A percentile compares a stretch with the other conserved stretches of the same genome.
Conservation (phyloP, 768 basidiomycete genomes). For the Russula ochroleuca region DNA sequence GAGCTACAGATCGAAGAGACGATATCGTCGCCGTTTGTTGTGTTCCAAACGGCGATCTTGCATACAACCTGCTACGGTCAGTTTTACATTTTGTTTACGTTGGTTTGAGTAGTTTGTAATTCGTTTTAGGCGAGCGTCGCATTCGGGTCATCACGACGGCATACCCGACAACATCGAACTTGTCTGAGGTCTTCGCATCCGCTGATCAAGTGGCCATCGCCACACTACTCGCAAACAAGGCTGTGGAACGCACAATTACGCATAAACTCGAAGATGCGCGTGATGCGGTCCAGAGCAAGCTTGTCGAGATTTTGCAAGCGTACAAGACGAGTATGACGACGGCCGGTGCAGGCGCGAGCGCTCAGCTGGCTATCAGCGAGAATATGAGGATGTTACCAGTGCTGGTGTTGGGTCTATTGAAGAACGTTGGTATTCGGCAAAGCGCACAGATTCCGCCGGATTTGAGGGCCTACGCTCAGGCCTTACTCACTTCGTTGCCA, state of each 20-base stretch:
- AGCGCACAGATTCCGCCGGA: slow-evolving; percentile 97
- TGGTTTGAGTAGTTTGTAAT: not conserved
- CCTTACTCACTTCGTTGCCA: slow-evolving; percentile 84
- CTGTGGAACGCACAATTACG: slow-evolving; percentile 81
- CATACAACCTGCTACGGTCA: slow-evolving; percentile 50
- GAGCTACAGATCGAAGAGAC: slow-evolving; percentile 55
- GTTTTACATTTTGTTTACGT: not conserved
- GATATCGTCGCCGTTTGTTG: slow-evolving; percentile 44
- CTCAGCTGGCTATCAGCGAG: slow-evolving; percentile 86
- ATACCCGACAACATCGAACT: slow-evolving; percentile 79
- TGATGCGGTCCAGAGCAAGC: slow-evolving; percentile 75
- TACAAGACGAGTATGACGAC: slow-evolving; percentile 98
- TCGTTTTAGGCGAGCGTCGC: slow-evolving; percentile 54
- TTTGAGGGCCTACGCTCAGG: slow-evolving; percentile 92
- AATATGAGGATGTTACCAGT: slow-evolving; percentile 95
- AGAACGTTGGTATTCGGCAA: slow-evolving; percentile 95
- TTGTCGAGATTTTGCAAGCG: slow-evolving; percentile 77
- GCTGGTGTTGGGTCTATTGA: slow-evolving; percentile 82
- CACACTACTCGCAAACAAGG: slow-evolving; percentile 85
- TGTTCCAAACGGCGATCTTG: slow-evolving; percentile 52
- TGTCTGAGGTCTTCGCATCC: slow-evolving; percentile 86
- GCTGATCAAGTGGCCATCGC: slow-evolving; percentile 85
- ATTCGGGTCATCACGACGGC: slow-evolving; percentile 89
- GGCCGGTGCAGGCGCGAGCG: slow-evolving; percentile 88
- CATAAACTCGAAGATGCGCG: slow-evolving; percentile 87